phyloP scores from a whole-genome alignment of 1,284 basidiomycete genomes.

The Sporisorium sorghi region DNA sequence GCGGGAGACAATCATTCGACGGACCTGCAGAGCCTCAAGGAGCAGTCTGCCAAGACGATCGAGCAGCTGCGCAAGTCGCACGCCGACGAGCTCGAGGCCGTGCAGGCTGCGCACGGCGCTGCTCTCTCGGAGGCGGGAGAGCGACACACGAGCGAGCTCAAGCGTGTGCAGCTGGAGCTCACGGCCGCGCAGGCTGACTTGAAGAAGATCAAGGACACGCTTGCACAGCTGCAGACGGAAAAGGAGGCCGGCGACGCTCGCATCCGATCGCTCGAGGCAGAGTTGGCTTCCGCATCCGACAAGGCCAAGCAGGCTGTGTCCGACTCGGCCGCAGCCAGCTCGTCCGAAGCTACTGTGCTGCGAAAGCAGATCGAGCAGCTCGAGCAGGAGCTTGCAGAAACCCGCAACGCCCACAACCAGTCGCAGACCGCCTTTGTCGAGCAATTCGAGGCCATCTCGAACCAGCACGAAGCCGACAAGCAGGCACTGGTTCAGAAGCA shows the following conservation, averaged over 20 bases:
- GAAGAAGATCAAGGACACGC: slow-evolving; percentile 43
- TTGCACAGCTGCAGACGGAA: slow-evolving; percentile 33
- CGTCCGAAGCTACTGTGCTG: slow-evolving; percentile 31
- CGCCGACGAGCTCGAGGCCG: slow-evolving; percentile 41
- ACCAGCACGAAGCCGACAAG: slow-evolving; percentile 37
- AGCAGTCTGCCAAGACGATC: slow-evolving; percentile 42
- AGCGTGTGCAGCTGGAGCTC: slow-evolving; percentile 46
- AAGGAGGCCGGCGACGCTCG: slow-evolving; percentile 36
- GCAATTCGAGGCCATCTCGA: slow-evolving; percentile 44
- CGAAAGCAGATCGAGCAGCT: slow-evolving; percentile 37
- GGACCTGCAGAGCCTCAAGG: slow-evolving; percentile 44
- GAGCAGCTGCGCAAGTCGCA: slow-evolving; percentile 51
- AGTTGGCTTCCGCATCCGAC: slow-evolving; percentile 36
- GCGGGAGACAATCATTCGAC: slow-evolving; percentile 50
- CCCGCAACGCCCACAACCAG: slow-evolving; percentile 41
- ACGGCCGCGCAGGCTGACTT: slow-evolving; percentile 46
- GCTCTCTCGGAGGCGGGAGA: slow-evolving; percentile 33
- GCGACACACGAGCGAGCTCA: slow-evolving; percentile 32
- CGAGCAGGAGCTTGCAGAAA: slow-evolving; percentile 43
- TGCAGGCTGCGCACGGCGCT: slow-evolving; percentile 30
- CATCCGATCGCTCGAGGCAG: slow-evolving; percentile 31
- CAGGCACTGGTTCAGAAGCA: slow-evolving; percentile 44
- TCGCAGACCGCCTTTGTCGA: slow-evolving; percentile 51
- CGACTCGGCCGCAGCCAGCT: slow-evolving; percentile 25
- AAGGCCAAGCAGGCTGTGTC: slow-evolving; percentile 40